Evolutionary conservation across 306 rosid species (phyloP).

Genomic region (Cicer cuneatum): DNA sequence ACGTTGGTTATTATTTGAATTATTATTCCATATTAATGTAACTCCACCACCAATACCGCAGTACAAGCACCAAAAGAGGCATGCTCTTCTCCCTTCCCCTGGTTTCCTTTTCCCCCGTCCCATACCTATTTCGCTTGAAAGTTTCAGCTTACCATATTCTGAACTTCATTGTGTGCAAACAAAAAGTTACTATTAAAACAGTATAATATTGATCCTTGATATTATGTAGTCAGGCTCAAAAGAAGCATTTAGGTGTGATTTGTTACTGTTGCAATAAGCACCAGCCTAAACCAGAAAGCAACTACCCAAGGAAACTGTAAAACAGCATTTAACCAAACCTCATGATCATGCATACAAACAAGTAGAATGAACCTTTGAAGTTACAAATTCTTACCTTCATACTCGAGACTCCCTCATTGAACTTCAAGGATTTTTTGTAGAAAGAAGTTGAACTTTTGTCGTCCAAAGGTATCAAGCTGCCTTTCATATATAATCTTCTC

Average conservation of each 20-base stretch:
- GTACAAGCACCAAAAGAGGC: conserved; percentile 6
- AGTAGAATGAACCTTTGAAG: conserved; percentile 17
- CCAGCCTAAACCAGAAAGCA: conserved; percentile 38
- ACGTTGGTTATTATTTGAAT: background rate
- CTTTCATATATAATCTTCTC: conserved; percentile 59
- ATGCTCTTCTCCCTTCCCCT: conserved; percentile 53
- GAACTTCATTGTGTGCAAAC: conserved; percentile 30
- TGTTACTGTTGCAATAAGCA: conserved; percentile 26
- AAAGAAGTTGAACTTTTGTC: conserved; percentile 53
- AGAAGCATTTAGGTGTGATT: conserved; percentile 17
- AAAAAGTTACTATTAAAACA: conserved; percentile 25
- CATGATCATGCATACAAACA: conserved; percentile 31
- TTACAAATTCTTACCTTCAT: conserved; percentile 65
- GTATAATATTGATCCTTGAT: conserved; percentile 12
- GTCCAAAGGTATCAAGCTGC: conserved; percentile 51
- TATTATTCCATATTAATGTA: background rate
- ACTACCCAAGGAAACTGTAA: conserved; percentile 28
- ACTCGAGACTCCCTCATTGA: conserved; percentile 65
- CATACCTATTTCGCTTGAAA: background rate
- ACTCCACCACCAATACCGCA: background rate
- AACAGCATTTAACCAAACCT: conserved; percentile 29
- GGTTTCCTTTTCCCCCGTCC: conserved; percentile 1
- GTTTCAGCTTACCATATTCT: background rate
- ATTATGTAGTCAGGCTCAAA: conserved; percentile 18
- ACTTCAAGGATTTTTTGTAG: conserved; percentile 50